These are phyloP conservation scores for Panellus pusillus DNA, from an alignment of 768 basidiomycete species.

Conservation along the genomic window DNA sequence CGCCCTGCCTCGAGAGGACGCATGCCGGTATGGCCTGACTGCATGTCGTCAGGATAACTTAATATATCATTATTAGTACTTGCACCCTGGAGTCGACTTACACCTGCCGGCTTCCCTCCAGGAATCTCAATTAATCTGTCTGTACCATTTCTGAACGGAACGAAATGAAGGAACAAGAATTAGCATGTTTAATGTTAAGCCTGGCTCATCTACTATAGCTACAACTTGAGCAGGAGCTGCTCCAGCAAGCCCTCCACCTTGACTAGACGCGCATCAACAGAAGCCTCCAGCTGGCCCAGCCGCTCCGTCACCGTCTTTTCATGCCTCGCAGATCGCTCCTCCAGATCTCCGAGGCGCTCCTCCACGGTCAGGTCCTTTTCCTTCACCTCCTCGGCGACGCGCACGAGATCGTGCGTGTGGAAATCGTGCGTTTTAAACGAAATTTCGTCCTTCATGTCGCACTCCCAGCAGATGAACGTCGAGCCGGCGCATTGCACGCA, in stretches of 20 bases:
- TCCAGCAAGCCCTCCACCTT: conserved; percentile 22
- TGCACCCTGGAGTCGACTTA: no score
- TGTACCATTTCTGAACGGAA: no score
- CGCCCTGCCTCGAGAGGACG: no score
- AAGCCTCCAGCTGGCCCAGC: conserved; percentile 14
- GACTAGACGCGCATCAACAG: conserved; percentile 19
- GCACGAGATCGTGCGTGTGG: conserved; percentile 23
- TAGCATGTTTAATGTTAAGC: no score
- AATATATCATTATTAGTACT: not conserved
- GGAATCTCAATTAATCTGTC: no score
- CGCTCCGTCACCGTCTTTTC: conserved; percentile 7
- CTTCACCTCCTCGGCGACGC: conserved; percentile 15
- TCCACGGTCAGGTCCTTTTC: conserved; percentile 20
- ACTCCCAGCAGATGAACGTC: conserved; percentile 26
- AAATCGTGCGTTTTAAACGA: conserved; percentile 16
- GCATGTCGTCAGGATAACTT: not conserved
- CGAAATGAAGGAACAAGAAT: no score
- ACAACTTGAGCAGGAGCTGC: conserved; percentile 3
- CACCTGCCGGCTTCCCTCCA: no score
- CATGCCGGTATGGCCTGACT: no score
- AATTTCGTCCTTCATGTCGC: conserved; percentile 19
- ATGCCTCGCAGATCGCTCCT: conserved; percentile 13
- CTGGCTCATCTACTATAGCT: not conserved
- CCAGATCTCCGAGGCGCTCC: conserved; percentile 20
- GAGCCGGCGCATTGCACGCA: conserved; percentile 28